phyloP scores from a whole-genome alignment of 2,329 filamentous ascomycete species.

The Apiospora aurea region DNA sequence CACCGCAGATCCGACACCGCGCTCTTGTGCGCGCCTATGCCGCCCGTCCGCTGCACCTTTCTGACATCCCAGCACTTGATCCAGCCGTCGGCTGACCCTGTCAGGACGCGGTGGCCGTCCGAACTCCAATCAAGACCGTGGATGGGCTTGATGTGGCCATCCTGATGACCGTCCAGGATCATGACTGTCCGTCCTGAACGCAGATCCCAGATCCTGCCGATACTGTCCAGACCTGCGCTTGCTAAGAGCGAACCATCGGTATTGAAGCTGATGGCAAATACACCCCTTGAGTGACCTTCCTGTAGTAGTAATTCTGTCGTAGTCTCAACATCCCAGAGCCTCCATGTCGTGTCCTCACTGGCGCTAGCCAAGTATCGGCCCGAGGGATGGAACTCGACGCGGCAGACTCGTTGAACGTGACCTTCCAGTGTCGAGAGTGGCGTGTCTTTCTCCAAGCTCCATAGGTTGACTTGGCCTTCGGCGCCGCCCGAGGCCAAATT shows the following conservation, averaged over 20 bases:
- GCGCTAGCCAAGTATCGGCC: constrained; percentile 90
- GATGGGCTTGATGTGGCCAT: constrained; percentile 85
- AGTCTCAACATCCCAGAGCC: constrained; percentile 91
- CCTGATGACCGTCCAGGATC: constrained; percentile 89
- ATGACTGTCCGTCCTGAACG: constrained; percentile 92
- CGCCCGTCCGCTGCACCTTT: constrained; percentile 82
- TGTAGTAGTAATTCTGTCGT: constrained; percentile 85
- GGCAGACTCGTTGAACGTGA: constrained; percentile 86
- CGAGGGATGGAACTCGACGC: constrained; percentile 93
- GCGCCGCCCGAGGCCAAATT: constrained; percentile 92
- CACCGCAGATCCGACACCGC: constrained; percentile 92
- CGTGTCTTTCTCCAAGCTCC: constrained; percentile 87
- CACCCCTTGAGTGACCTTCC: constrained; percentile 93
- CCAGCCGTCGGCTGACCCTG: constrained; percentile 92
- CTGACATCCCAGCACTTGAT: constrained; percentile 98
- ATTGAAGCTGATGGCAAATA: constrained; percentile 91
- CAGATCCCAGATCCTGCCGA: constrained; percentile 94
- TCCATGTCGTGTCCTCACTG: constrained; percentile 96
- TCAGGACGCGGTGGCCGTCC: constrained; percentile 92
- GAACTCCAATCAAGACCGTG: constrained; percentile 91
- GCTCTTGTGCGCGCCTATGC: constrained; percentile 88
- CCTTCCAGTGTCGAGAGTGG: constrained; percentile 83
- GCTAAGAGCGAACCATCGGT: constrained; percentile 88
- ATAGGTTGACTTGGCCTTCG: constrained; percentile 86
- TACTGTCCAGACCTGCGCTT: constrained; percentile 92